Evolutionary conservation across 805 yeast genomes (phyloP), one percentile per base, ranked within the genome.

Genomic region (Blastobotrys robertii): DNA sequence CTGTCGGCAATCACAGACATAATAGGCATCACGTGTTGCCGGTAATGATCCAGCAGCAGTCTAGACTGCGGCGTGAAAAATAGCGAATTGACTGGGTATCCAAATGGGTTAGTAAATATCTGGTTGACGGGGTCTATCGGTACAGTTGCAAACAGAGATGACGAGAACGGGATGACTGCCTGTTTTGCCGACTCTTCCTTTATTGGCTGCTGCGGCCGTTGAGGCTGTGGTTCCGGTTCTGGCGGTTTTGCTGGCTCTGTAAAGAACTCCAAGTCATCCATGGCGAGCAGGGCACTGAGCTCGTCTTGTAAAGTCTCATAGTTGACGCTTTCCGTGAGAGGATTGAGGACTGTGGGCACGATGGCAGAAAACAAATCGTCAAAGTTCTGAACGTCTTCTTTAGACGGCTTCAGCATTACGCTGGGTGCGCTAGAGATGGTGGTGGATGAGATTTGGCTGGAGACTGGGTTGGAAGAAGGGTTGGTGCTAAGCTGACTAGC

Each of bases 21-120:
- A 42, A 77, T 62, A 57, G 84, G 92, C 0, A 90, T 90, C 1
- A 86, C 92, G 49, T 79, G 76, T 12, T 80, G 75, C 12, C 76
- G 70, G 58, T 84, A 86, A 55, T 86, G 77, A 47, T 79, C 78
- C 38, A 86, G 64, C 34, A 86, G 63, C 55, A 79, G 83, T 37
- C 92, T 62, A 0, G 94, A 76, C 52, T 84, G 66, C 1, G 94
- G 40, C 8, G 42, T 33, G 22, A 51, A 48, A 34, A 44, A 44
- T 19, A 47, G 40, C 9, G 50, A 44, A 12, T 42, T 45, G 16
- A 49, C 42, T n/a, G 50, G 46, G n/a, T 45, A 37, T 3, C 40
- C 42, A 34, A 31, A 41, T 34, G 36, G 30, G 38, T 38, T 37
- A 4, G 25, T 19, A 19, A 19, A 19, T 19, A 19, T 19, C 6